Evolutionary conservation across 257 asterid genomes (phyloP).

Genomic region (Cordia subcordata): DNA sequence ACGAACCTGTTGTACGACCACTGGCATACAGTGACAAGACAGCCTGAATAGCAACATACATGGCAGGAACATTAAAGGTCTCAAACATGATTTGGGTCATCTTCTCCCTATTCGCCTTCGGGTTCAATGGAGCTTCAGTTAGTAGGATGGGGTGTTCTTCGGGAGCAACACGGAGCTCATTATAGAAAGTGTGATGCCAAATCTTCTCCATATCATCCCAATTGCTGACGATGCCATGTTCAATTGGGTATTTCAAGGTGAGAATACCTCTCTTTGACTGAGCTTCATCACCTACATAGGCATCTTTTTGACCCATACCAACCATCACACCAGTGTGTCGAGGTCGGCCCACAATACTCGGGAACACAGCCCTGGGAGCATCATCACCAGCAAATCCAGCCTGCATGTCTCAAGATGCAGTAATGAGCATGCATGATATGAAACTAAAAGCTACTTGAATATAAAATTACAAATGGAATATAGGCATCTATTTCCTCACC

Average conservation of each 20-base stretch:
- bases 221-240: constrained; percentile 43
- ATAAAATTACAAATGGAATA: too few relatives aligned
- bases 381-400: constrained; percentile 50
- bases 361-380: constrained; percentile 45
- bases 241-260: constrained; percentile 36
- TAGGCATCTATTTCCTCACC: constrained; percentile 11
- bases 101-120: constrained; percentile 41
- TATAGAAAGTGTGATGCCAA: constrained; percentile 45
- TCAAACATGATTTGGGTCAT: constrained; percentile 49
- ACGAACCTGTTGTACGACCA: constrained; percentile 44
- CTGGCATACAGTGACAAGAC: constrained; percentile 45
- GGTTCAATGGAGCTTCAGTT: constrained; percentile 46
- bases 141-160: constrained; percentile 44
- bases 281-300: constrained; percentile 39
- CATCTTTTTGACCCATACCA: constrained; percentile 37
- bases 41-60: constrained; percentile 49
- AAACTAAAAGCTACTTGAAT: background rate
- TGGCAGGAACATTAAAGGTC: constrained; percentile 37
- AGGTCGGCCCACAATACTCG: constrained; percentile 37
- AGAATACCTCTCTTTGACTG: constrained; percentile 37
- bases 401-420: constrained; percentile 11
- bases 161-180: constrained; percentile 41
- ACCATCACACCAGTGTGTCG: constrained; percentile 36
- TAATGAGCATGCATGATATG: background rate
- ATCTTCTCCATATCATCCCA: constrained; percentile 52